Evolutionary conservation across 1,139 yeast genomes (phyloP).

Genomic region (Kodamaea suecica): DNA sequence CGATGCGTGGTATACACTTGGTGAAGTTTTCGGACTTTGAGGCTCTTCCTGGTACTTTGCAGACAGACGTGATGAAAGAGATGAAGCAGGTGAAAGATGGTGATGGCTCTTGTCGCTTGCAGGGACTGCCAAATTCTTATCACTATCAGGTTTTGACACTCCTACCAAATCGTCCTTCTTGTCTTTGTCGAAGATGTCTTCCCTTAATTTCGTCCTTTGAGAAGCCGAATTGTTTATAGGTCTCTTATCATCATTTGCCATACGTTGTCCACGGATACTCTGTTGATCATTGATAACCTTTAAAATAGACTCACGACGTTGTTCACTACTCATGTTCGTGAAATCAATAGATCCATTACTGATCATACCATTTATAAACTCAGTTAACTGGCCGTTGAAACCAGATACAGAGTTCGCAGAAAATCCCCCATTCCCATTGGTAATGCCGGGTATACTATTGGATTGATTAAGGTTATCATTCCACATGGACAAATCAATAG

Average conservation of each 20-base stretch:
- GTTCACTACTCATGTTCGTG: slow-evolving; percentile 40
- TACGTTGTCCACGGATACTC: slow-evolving; percentile 16
- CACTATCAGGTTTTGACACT: slow-evolving; percentile 5
- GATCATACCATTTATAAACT: slow-evolving; percentile 34
- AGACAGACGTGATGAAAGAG: slow-evolving; percentile 34
- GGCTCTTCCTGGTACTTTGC: slow-evolving; percentile 34
- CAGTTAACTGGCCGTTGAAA: slow-evolving; percentile 34
- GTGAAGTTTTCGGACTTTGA: slow-evolving; percentile 45
- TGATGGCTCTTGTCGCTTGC: slow-evolving; percentile 12
- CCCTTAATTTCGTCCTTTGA: slow-evolving; percentile 27
- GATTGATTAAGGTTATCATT: slow-evolving; percentile 12
- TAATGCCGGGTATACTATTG: slow-evolving; percentile 6
- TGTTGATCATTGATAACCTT: slow-evolving; percentile 37
- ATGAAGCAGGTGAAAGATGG: slow-evolving; percentile 34
- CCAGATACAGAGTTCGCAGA: slow-evolving; percentile 30
- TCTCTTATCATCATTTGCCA: slow-evolving; percentile 11
- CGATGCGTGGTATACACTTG: slow-evolving; percentile 20
- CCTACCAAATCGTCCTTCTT: slow-evolving; percentile 8
- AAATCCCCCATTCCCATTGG: slow-evolving; percentile 13
- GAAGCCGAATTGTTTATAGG: not conserved
- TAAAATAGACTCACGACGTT: slow-evolving; percentile 42
- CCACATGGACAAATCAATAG: slow-evolving; percentile 30
- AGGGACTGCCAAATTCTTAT: slow-evolving; percentile 13
- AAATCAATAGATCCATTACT: slow-evolving; percentile 42
- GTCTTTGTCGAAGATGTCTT: slow-evolving; percentile 40